These are phyloP conservation scores for Grammothele lineata DNA, from an alignment of 768 basidiomycete species.

Conservation along the genomic window DNA sequence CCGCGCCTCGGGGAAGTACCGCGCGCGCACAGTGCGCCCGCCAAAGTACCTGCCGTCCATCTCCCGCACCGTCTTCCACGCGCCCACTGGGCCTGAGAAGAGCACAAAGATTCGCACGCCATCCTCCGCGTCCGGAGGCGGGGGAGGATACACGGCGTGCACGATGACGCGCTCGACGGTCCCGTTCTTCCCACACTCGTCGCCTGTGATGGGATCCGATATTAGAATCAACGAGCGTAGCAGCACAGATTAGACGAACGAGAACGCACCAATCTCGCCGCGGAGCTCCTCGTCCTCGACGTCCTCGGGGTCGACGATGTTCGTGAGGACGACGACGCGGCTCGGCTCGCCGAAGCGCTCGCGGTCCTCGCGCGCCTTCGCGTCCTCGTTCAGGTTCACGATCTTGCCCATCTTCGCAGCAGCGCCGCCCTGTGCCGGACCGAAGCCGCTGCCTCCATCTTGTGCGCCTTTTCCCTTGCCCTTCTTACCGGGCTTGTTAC, in stretches of 20 bases:
- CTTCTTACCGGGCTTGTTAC: constrained; percentile 31
- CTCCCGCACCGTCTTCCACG: constrained; percentile 94
- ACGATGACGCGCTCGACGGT: constrained; percentile 88
- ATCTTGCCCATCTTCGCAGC: constrained; percentile 82
- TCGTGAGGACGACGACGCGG: constrained; percentile 83
- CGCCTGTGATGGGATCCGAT: constrained; percentile 43
- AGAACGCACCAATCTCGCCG: constrained; percentile 76
- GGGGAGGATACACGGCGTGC: constrained; percentile 68
- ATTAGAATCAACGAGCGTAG: neutral
- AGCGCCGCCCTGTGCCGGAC: constrained; percentile 20
- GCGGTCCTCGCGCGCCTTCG: constrained; percentile 68
- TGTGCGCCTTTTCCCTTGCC: constrained; percentile 28
- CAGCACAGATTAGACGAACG: neutral
- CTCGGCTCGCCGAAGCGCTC: constrained; percentile 87
- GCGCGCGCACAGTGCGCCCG: constrained; percentile 75
- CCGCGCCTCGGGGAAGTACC: constrained; percentile 68
- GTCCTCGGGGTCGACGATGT: constrained; percentile 85
- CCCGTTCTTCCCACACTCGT: constrained; percentile 87
- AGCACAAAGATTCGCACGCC: constrained; percentile 88
- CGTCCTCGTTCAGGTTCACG: constrained; percentile 86
- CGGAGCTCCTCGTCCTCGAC: constrained; percentile 79
- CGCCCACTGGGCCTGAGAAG: constrained; percentile 88
- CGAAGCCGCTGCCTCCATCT: no score
- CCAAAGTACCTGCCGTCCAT: constrained; percentile 92
- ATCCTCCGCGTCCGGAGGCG: constrained; percentile 58